Evolutionary conservation across 2,329 filamentous ascomycete species (phyloP), one percentile per base, ranked within the genome.

Genomic region (Fusarium sterilihyphosum): DNA sequence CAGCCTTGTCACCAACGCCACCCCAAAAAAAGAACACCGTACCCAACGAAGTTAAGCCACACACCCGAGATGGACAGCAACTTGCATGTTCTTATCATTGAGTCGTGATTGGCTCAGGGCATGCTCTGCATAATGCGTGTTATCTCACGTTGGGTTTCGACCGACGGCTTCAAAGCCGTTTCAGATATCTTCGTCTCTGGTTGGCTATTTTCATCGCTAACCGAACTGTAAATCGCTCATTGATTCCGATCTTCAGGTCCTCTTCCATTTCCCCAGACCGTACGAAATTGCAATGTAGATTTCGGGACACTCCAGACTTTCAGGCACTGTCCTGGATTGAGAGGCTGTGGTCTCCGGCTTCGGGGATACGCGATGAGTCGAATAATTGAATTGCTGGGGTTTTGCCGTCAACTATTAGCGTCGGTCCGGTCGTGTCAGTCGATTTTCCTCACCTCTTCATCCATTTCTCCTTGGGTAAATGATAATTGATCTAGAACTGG

Each of bases 51-150:
- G 31, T 59, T 65, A 66, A 67, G 66, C 65, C 65, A 69, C 65
- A 68, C 65, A 70, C 53, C 71, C 64, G 46, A 47, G 41, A 47
- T 31, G 33, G 24, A 38, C 33, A 40, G 35, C 26, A 52, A 31
- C 33, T 59, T 66, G 72, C 67, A 75, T 31, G 59, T 63, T 74
- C 80, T 81, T 82, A 82, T 82, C 80, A 77, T 67, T 59, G 66
- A 53, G 12, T 47, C 37, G 17, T 77, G 73, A 82, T 82, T 82
- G 80, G 80, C 59, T 49, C 24, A 10, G 10, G 12, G 18, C 52
- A 76, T 77, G 79, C 71, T 77, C 80, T 80, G 78, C 80, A 81
- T 81, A 81, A 81, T 81, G 80, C 75, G 68, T 76, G 80, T 80
- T 78, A 78, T 78, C 75, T 76, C 77, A 78, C 56, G 70, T 75